A percentile compares a stretch with the other conserved stretches of the same genome.
These are phyloP conservation scores for Aquilaria sinensis DNA, from an alignment of 345 rosid species.

Conservation along the genomic window DNA sequence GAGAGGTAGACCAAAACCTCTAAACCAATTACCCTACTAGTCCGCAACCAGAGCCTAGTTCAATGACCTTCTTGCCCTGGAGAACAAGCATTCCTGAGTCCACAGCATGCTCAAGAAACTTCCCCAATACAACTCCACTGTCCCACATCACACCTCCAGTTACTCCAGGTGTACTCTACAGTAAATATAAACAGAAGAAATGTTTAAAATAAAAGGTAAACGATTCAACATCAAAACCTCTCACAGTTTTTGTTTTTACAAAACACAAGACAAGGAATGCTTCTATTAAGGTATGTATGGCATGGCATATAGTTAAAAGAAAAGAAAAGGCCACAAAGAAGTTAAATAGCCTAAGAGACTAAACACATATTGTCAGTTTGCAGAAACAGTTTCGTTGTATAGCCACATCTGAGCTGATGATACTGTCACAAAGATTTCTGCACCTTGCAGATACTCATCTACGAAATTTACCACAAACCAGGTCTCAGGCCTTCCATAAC, in stretches of 20 bases:
- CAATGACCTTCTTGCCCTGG: slow-evolving; percentile 68
- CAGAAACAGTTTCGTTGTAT: too few species aligned
- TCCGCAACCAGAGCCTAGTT: slow-evolving; percentile 94
- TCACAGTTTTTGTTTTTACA: too few species aligned
- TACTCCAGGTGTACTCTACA: slow-evolving; percentile 72
- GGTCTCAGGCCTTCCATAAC: too few species aligned
- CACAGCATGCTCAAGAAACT: slow-evolving; percentile 89
- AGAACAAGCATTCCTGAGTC: slow-evolving; percentile 61
- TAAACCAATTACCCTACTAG: slow-evolving; percentile 68
- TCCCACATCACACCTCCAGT: slow-evolving; percentile 97
- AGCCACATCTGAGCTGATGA: too few species aligned
- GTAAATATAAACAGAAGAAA: neutral
- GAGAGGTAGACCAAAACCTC: neutral
- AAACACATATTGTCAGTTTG: too few species aligned
- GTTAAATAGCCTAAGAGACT: too few species aligned
- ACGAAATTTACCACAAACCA: slow-evolving; percentile 25
- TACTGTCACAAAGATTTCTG: too few species aligned
- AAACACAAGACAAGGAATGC: neutral
- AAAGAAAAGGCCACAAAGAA: too few species aligned
- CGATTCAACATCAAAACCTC: too few species aligned
- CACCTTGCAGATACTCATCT: slow-evolving; percentile 63
- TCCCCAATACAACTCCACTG: slow-evolving; percentile 80
- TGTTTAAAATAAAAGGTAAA: neutral
- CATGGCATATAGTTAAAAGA: too few species aligned
- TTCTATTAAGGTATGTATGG: too few species aligned